Evolutionary conservation across 805 yeast species (phyloP).

Genomic region (Kodamaea laetipori): DNA sequence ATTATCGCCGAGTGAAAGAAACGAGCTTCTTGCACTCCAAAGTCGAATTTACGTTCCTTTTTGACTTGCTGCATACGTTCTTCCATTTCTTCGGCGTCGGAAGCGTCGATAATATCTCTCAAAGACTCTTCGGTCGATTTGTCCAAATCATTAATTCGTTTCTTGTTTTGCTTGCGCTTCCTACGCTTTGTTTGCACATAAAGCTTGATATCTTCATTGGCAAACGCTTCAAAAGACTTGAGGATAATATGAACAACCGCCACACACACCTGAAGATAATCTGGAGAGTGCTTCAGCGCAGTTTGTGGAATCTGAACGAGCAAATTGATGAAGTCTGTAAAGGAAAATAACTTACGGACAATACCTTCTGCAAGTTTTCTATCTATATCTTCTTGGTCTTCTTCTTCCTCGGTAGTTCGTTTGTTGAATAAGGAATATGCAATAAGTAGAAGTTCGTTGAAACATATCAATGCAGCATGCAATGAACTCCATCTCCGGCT

Average conservation of each 20-base stretch:
- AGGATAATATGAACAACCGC: slow-evolving; percentile 66
- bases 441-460: slow-evolving; percentile 60
- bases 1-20: slow-evolving; percentile 63
- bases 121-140: slow-evolving; percentile 25
- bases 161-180: slow-evolving; percentile 29
- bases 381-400: slow-evolving; percentile 43
- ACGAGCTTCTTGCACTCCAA: slow-evolving; percentile 38
- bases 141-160: slow-evolving; percentile 17
- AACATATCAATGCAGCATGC: slow-evolving; percentile 69
- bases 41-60: slow-evolving; percentile 51
- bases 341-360: slow-evolving; percentile 69
- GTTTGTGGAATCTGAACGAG: slow-evolving; percentile 61
- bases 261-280: slow-evolving; percentile 59
- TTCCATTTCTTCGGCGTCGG: slow-evolving; percentile 27
- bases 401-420: slow-evolving; percentile 1
- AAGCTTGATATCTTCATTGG: slow-evolving; percentile 55
- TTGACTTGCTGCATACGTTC: slow-evolving; percentile 38
- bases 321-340: slow-evolving; percentile 56
- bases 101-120: slow-evolving; percentile 30
- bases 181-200: slow-evolving; percentile 50
- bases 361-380: slow-evolving; percentile 56
- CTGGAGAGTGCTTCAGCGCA: slow-evolving; percentile 64
- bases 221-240: slow-evolving; percentile 65
- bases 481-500: slow-evolving; percentile 57
- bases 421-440: slow-evolving; percentile 45